Evolutionary conservation across 495 filamentous ascomycete genomes (phyloP), one percentile per base, ranked within the genome.

Genomic region (Ramalina intermedia): DNA sequence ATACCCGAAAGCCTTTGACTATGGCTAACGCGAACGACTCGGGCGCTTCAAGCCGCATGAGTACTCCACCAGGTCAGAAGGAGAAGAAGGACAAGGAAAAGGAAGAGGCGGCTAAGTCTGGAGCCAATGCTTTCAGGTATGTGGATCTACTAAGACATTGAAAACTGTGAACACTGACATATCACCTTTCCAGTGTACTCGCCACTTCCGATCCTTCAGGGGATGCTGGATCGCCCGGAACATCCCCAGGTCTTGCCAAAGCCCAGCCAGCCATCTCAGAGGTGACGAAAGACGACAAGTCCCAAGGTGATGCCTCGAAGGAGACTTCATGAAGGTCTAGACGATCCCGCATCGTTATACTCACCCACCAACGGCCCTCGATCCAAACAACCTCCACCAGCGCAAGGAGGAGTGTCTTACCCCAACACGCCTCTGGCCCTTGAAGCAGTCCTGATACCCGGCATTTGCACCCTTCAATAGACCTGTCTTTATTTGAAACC

Each of bases 61-160:
- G 81, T 57, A 95, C 90, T 48, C 87, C 87, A 21, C 82, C 87
- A 50, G 66, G 79, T 43, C 66, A 68, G 54, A 79, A 81, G 67
- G 66, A 71, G 51, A 70, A 72, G 55, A 56, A 60, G 47, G 51
- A 72, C 49, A 82, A 79, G 62, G 78, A 81, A 55, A 72, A 77
- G 55, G 74, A 78, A 65, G 74, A 81, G 55, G 71, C 81, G 42
- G 70, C 79, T 36, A 75, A 82, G 35, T 79, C 82, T 50, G 44
- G 26, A 20, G 72, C 76, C 46, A 98, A 96, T 68, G 80, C 87
- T 55, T 98, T 91, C 72, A 87, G 86, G 91, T 94, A 70, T 60
- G 68, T 48, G 4, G 18, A 27, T 12, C 36, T 18, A 16, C 23
- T 46, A 37, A 20, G 36, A 43, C 36, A 27, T 18, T 44, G 4